These are phyloP conservation scores for Dendrobium chrysotoxum DNA, from an alignment of 106 monocot species.

Conservation along the genomic window DNA sequence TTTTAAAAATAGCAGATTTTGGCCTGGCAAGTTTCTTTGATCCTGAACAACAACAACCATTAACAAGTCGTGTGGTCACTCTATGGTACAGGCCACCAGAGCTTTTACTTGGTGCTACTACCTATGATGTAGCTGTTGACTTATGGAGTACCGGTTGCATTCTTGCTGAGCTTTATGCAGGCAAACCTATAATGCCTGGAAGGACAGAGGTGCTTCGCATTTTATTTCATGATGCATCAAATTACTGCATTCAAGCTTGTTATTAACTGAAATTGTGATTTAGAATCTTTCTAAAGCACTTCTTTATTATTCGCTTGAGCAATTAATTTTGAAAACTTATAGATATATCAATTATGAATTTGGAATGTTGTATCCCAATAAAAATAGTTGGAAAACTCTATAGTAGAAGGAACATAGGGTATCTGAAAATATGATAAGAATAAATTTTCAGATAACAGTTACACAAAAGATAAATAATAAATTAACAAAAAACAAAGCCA, in stretches of 20 bases:
- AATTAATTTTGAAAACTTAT: too few relatives aligned
- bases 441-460: too few relatives aligned
- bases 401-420: too few relatives aligned
- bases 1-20: slow-evolving; percentile 68
- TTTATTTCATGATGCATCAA: not conserved
- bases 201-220: slow-evolving; percentile 49
- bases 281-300: too few relatives aligned
- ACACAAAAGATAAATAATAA: too few relatives aligned
- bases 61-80: slow-evolving; percentile 77
- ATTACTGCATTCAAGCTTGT: not conserved
- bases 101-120: slow-evolving; percentile 60
- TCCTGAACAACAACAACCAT: slow-evolving; percentile 32
- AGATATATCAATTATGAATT: too few relatives aligned
- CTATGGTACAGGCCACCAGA: slow-evolving; percentile 77
- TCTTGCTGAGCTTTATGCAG: slow-evolving; percentile 65
- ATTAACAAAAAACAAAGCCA: too few relatives aligned
- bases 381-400: too few relatives aligned
- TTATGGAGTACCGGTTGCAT: slow-evolving; percentile 76
- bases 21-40: slow-evolving; percentile 66
- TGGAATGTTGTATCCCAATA: too few relatives aligned
- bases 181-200: slow-evolving; percentile 76
- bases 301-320: too few relatives aligned
- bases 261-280: not conserved
- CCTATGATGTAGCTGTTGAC: slow-evolving; percentile 65
- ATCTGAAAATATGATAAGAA: too few relatives aligned